A percentile compares a stretch with the other conserved stretches of the same genome.
Evolutionary conservation across 129 eudicot genomes (phyloP).

Genomic region (Artemisia annua): DNA sequence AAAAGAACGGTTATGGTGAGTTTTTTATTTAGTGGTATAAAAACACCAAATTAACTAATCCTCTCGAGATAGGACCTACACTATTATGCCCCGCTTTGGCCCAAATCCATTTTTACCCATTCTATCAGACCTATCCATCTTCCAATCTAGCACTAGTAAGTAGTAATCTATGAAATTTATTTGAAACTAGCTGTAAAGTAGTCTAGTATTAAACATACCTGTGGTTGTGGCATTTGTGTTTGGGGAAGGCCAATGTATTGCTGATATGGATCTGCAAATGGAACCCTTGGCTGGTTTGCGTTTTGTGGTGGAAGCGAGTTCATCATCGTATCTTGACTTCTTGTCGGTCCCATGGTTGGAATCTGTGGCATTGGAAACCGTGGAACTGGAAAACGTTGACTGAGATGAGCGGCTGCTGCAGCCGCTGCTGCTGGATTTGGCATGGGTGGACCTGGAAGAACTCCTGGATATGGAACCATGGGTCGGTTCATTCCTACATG

Average conservation of each 20-base stretch:
- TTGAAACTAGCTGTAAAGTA: neutral
- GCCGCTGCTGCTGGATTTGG: conserved; percentile 44
- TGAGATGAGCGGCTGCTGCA: conserved; percentile 41
- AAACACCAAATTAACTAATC: too few species aligned
- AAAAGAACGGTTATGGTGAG: neutral
- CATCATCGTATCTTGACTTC: conserved; percentile 50
- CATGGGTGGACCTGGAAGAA: conserved; percentile 47
- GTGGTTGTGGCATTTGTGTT: conserved; percentile 45
- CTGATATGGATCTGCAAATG: conserved; percentile 60
- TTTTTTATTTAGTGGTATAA: too few species aligned
- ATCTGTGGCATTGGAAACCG: conserved; percentile 51
- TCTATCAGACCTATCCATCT: too few species aligned
- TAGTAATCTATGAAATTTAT: neutral
- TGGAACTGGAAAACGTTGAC: conserved; percentile 56
- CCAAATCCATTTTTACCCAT: too few species aligned
- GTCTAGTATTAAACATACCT: conserved; percentile 50
- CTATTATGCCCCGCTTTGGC: too few species aligned
- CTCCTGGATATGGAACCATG: conserved; percentile 53
- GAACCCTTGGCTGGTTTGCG: conserved; percentile 43
- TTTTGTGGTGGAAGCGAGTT: conserved; percentile 37
- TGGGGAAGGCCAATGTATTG: conserved; percentile 55
- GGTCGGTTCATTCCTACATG: conserved; percentile 66
- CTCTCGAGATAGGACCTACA: too few species aligned
- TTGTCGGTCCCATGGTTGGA: conserved; percentile 44
- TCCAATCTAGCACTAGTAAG: too few species aligned